Evolutionary conservation across 2,329 filamentous ascomycete genomes (phyloP), one percentile per base, ranked within the genome.

Genomic region (Ambrosiella cleistominuta): DNA sequence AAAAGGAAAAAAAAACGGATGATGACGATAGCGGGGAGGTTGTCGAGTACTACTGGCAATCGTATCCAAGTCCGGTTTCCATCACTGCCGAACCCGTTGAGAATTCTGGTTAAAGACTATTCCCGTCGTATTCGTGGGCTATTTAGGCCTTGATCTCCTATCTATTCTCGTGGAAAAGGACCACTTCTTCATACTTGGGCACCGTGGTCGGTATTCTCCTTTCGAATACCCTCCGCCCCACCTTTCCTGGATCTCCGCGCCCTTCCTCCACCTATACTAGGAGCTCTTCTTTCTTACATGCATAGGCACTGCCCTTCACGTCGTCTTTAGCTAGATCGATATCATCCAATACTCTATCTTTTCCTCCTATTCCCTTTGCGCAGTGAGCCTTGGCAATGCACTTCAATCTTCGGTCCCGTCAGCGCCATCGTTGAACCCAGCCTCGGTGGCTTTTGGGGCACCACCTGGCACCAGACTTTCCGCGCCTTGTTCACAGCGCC

Each of bases 391-490:
- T 81, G 76, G 77, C 71, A 74, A 54, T 72, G 75, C 61, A 73
- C 80, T 0, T 69, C 78, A 37, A 71, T 77, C 3, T 75, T 82
- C 60, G 83, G 85, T 11, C 72, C 72, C 17, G 64, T 64, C 0
- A 69, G 73, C 35, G 55, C 53, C n/a, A 73, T 90, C 1, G 69
- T 83, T 9, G 79, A 88, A 61, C 74, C 80, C 60, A 90, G 91
- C 0, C 73, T 96, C 1, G 76, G 79, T 0, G 90, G 89, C 0
- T 85, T 84, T 70, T 97, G 91, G 91, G 83, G 86, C 50, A 75
- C 74, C 19, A 91, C 82, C 76, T 96, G 91, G 91, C 91, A 97
- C 68, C 90, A 96, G 69, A 83, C 84, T 2, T 94, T 95, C 70
- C 84, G 89, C 0, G 77, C 81, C 58, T 81, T 79, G 1, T 89